Percentiles rank a stretch among this genome's conserved stretches.
Evolutionary conservation across 441 rosid genomes (phyloP).

Genomic region (Pelargonium exstipulatum): DNA sequence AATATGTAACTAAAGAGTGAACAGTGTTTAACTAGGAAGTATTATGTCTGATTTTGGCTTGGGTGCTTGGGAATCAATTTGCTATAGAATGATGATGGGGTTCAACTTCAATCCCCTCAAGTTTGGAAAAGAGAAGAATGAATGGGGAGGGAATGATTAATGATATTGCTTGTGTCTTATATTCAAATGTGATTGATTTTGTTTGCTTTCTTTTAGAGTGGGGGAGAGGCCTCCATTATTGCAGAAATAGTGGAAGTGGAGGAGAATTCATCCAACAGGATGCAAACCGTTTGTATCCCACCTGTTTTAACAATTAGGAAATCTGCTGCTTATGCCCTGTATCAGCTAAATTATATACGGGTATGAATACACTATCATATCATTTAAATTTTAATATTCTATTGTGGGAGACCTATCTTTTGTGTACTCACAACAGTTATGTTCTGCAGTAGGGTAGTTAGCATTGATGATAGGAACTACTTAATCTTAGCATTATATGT

Average conservation of each 20-base stretch:
- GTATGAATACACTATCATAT: conserved; percentile 26
- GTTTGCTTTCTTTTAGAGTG: conserved; percentile 28
- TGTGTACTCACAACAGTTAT: background rate
- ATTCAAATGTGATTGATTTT: background rate
- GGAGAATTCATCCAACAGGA: conserved; percentile 67
- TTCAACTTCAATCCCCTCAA: background rate
- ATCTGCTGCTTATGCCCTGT: conserved; percentile 68
- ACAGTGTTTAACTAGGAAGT: conserved; percentile 1
- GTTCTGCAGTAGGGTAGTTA: no score
- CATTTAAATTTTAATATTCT: background rate
- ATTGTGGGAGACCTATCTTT: background rate
- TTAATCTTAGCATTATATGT: background rate
- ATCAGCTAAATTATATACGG: conserved; percentile 66
- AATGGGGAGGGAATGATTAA: background rate
- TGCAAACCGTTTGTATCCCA: conserved; percentile 74
- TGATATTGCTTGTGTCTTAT: background rate
- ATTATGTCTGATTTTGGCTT: background rate
- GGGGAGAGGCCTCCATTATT: conserved; percentile 82
- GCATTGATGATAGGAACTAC: background rate
- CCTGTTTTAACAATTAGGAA: conserved; percentile 77
- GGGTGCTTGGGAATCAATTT: background rate
- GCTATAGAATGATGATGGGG: background rate
- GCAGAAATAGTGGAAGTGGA: conserved; percentile 93
- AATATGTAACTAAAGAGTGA: background rate
- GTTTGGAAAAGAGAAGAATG: background rate